A percentile compares a stretch with the other conserved stretches of the same genome.
Conservation (phyloP, 2,329 filamentous ascomycete species). For the Beauveria pseudobassiana region DNA sequence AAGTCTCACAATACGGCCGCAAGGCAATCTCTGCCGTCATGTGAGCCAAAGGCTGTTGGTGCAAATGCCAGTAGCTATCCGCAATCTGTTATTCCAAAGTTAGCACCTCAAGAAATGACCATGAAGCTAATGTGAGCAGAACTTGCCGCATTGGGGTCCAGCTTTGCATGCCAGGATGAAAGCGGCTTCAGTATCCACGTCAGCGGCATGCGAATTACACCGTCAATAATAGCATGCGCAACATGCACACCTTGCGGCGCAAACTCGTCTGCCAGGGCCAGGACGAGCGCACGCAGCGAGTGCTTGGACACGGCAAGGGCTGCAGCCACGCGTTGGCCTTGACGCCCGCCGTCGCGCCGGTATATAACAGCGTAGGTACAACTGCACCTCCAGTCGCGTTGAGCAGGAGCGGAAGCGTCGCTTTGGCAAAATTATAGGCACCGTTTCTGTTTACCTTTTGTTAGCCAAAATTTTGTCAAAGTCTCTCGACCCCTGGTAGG, state of each 20-base stretch:
- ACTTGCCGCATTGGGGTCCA: conserved; percentile 9
- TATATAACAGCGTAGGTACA: conserved; percentile 8
- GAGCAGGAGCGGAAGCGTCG: conserved; percentile 5
- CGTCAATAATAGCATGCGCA: conserved; percentile 11
- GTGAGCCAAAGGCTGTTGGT: background rate
- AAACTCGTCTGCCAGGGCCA: conserved; percentile 4
- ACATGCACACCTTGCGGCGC: conserved; percentile 10
- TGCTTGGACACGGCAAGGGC: conserved; percentile 8
- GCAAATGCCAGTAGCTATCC: conserved; percentile 11
- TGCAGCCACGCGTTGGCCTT: conserved; percentile 13
- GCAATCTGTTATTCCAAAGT: background rate
- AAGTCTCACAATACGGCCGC: conserved; percentile 8
- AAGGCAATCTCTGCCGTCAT: conserved; percentile 1
- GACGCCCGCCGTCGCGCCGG: conserved; percentile 9
- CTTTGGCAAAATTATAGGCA: conserved; percentile 6
- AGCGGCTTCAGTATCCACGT: conserved; percentile 11
- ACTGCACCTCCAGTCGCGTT: background rate
- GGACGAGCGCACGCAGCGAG: background rate
- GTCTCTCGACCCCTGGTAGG: too few relatives aligned
- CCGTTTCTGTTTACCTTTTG: background rate
- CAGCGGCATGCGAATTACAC: conserved; percentile 11
- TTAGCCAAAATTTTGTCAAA: background rate
- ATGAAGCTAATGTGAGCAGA: background rate
- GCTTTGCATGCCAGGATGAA: conserved; percentile 10
- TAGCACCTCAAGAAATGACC: background rate